A percentile compares a stretch with the other conserved stretches of the same genome.
Evolutionary conservation across 495 filamentous ascomycete genomes (phyloP).

Genomic region (Aspergillus kassunensis): DNA sequence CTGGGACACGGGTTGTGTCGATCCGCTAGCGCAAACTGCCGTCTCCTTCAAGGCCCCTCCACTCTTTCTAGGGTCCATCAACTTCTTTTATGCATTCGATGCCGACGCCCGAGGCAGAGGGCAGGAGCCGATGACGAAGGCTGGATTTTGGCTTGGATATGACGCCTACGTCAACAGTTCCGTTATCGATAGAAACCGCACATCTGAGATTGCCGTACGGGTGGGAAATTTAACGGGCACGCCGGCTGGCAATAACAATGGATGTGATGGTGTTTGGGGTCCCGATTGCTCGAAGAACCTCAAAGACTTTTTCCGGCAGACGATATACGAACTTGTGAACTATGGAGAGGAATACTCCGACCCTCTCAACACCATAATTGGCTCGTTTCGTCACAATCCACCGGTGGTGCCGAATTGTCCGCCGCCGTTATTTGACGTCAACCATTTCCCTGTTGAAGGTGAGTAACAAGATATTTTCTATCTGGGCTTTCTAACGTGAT

Average conservation of each 20-base stretch:
- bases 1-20: slow-evolving; percentile 38
- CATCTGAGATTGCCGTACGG: slow-evolving; percentile 39
- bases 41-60: slow-evolving; percentile 35
- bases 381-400: slow-evolving; percentile 24
- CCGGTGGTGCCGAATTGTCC: slow-evolving; percentile 29
- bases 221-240: slow-evolving; percentile 39
- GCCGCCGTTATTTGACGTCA: slow-evolving; percentile 33
- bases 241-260: slow-evolving; percentile 34
- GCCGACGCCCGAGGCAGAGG: slow-evolving; percentile 31
- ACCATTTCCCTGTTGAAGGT: slow-evolving; percentile 36
- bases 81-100: slow-evolving; percentile 41
- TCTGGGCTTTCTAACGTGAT: not conserved
- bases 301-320: slow-evolving; percentile 24
- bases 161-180: slow-evolving; percentile 30
- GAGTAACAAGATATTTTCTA: slow-evolving; percentile 12
- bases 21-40: slow-evolving; percentile 41
- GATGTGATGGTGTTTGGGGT: slow-evolving; percentile 43
- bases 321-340: slow-evolving; percentile 27
- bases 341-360: slow-evolving; percentile 28
- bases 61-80: slow-evolving; percentile 35
- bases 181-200: slow-evolving; percentile 34
- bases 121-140: slow-evolving; percentile 38
- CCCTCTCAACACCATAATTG: slow-evolving; percentile 31
- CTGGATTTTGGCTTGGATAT: slow-evolving; percentile 40
- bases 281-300: slow-evolving; percentile 32